These are phyloP conservation scores for Ormosia semicastrata DNA, from an alignment of 306 rosid species.

Conservation along the genomic window DNA sequence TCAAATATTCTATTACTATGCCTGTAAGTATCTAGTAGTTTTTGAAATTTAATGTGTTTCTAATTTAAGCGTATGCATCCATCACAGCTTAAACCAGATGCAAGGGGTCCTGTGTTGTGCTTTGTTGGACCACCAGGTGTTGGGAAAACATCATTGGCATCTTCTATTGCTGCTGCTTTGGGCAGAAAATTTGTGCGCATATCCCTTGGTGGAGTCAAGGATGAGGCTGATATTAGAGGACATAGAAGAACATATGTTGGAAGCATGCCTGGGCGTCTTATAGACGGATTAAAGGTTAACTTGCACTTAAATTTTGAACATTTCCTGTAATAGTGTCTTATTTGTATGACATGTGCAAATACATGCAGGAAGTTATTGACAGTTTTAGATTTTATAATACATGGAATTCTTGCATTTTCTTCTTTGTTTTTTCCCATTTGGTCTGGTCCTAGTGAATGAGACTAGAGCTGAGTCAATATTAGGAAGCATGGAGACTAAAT, in stretches of 20 bases:
- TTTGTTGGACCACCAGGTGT: conserved; percentile 99
- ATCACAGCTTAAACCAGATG: conserved; percentile 98
- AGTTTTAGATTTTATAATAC: background rate
- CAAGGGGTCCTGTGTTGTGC: conserved; percentile 99
- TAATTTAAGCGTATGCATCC: conserved; percentile 22
- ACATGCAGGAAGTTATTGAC: background rate
- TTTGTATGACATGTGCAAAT: conserved; percentile 19
- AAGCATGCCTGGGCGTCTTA: conserved; percentile 99
- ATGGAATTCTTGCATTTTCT: conserved; percentile 12
- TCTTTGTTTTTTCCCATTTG: background rate
- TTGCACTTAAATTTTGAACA: conserved; percentile 6
- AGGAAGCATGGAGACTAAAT: conserved; percentile 14
- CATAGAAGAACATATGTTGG: conserved; percentile 99
- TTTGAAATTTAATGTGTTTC: conserved; percentile 30
- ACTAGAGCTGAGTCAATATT: conserved; percentile 10
- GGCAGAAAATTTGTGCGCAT: conserved; percentile 95
- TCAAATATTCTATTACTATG: conserved; percentile 3
- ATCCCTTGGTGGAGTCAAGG: conserved; percentile 99
- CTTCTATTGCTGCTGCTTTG: conserved; percentile 96
- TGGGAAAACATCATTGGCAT: conserved; percentile 98
- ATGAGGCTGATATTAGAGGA: conserved; percentile 98
- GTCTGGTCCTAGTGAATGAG: conserved; percentile 15
- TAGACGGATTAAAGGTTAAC: conserved; percentile 91
- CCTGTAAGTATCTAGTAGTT: conserved; percentile 13
- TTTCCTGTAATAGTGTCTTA: conserved; percentile 7